A percentile compares a stretch with the other conserved stretches of the same genome.
These are phyloP conservation scores for Cardamine occulta DNA, from an alignment of 345 rosid species.

Conservation along the genomic window DNA sequence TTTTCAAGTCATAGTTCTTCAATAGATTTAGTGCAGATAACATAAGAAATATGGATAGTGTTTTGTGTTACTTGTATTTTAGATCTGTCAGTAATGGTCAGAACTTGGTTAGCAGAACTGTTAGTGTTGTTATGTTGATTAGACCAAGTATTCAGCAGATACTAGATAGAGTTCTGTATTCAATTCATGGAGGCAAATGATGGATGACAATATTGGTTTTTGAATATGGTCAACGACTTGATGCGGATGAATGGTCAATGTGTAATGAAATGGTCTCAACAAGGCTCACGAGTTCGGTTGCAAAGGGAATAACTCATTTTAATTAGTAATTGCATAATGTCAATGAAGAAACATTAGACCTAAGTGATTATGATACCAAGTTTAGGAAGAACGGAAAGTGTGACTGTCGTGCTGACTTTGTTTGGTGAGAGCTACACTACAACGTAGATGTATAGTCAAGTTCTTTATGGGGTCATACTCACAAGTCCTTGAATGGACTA, in stretches of 20 bases:
- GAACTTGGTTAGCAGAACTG: background rate
- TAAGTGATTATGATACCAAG: background rate
- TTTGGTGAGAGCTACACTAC: background rate
- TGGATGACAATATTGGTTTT: background rate
- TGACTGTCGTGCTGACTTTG: background rate
- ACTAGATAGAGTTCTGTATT: background rate
- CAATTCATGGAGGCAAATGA: background rate
- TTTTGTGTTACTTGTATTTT: background rate
- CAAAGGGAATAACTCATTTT: background rate
- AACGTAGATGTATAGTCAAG: background rate
- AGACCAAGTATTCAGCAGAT: background rate
- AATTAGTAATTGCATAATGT: background rate
- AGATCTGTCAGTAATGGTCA: background rate
- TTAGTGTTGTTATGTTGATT: slow-evolving; percentile 9
- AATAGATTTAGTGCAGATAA: background rate
- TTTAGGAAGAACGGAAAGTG: background rate
- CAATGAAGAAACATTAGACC: background rate
- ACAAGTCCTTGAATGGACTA: background rate
- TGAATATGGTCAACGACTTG: background rate
- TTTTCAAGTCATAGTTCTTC: background rate
- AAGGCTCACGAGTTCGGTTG: background rate
- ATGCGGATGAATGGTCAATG: slow-evolving; percentile 5
- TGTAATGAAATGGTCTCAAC: background rate
- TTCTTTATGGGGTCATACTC: background rate
- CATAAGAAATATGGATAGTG: background rate